A percentile compares a stretch with the other conserved stretches of the same genome.
These are phyloP conservation scores for Thielaviopsis ethacetica DNA, from an alignment of 2,329 filamentous ascomycete species.

Conservation along the genomic window DNA sequence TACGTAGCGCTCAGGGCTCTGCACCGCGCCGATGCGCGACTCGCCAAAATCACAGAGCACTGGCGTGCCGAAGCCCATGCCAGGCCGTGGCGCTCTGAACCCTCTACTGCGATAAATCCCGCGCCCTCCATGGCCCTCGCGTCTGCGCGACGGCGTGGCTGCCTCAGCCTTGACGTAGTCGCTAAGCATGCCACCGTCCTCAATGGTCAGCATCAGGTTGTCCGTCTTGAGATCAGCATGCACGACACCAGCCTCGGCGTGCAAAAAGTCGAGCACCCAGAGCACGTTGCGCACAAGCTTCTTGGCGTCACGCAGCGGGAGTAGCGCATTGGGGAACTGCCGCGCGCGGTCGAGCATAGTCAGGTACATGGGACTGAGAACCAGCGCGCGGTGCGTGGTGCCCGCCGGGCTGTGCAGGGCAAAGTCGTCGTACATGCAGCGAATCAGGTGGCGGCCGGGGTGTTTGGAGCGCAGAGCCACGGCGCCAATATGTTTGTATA, in stretches of 20 bases:
- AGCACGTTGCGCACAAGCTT: constrained; percentile 4
- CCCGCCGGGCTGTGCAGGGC: background rate
- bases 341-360: constrained; percentile 5
- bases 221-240: constrained; percentile 11
- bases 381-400: constrained; percentile 5
- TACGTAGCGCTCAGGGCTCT: constrained; percentile 2
- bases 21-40: constrained; percentile 4
- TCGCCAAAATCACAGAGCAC: constrained; percentile 10
- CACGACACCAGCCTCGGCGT: constrained; percentile 7
- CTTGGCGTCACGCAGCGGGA: constrained; percentile 1
- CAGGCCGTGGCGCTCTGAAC: constrained; percentile 1
- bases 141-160: background rate
- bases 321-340: constrained; percentile 1
- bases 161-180: constrained; percentile 5
- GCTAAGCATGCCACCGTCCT: constrained; percentile 8
- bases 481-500: constrained; percentile 4
- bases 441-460: constrained; percentile 5
- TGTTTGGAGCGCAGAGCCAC: constrained; percentile 1
- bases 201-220: constrained; percentile 11
- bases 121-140: background rate
- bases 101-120: constrained; percentile 2
- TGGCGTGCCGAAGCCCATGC: background rate
- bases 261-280: constrained; percentile 9
- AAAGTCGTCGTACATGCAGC: constrained; percentile 7
- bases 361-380: constrained; percentile 7